Evolutionary conservation across 1,284 basidiomycete genomes (phyloP).

Genomic region (Papiliotrema fonsecae): DNA sequence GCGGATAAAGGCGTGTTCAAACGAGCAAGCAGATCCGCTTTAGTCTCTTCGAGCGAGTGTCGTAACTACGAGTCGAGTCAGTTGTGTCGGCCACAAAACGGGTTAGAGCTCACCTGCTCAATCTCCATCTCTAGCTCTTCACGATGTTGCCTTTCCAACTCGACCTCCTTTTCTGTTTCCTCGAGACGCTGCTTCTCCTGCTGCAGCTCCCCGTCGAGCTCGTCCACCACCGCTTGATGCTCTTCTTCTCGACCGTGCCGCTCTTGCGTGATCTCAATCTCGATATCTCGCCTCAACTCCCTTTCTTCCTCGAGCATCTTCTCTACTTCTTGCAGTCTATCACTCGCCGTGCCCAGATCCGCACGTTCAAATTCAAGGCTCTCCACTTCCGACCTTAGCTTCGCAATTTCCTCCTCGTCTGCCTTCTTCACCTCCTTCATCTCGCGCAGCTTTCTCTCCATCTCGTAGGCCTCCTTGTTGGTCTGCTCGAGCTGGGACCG

Average conservation of each 20-base stretch:
- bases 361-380: no score
- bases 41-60: slow-evolving; percentile 2
- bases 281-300: background rate
- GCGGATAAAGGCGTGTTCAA: slow-evolving; percentile 20
- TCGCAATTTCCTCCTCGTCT: slow-evolving; percentile 24
- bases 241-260: background rate
- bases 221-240: background rate
- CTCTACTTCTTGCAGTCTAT: slow-evolving; percentile 11
- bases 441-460: slow-evolving; percentile 4
- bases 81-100: background rate
- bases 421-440: slow-evolving; percentile 13
- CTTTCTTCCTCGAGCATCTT: background rate
- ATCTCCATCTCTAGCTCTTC: background rate
- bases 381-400: slow-evolving; percentile 10
- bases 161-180: slow-evolving; percentile 41
- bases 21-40: slow-evolving; percentile 1
- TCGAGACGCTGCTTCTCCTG: slow-evolving; percentile 29
- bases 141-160: slow-evolving; percentile 46
- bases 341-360: no score
- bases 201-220: slow-evolving; percentile 3
- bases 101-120: slow-evolving; percentile 31
- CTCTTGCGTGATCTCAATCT: background rate
- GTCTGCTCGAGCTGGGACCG: slow-evolving; percentile 2
- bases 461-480: background rate
- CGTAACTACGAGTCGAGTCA: slow-evolving; percentile 2